These are phyloP conservation scores for Brassica hybrid DNA, from an alignment of 441 rosid genomes.

Conservation along the genomic window DNA sequence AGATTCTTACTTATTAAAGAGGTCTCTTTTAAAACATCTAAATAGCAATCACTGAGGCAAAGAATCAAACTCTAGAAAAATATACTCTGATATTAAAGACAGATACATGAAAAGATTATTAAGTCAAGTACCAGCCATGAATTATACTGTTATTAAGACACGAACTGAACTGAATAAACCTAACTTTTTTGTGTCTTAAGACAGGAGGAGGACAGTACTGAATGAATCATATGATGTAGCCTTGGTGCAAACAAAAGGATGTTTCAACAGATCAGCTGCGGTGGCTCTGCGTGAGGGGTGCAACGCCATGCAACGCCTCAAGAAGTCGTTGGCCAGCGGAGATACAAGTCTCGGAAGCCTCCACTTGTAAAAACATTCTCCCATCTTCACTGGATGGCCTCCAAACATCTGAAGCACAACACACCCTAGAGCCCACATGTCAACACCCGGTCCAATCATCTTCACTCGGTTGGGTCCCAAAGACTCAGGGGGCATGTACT, in stretches of 20 bases:
- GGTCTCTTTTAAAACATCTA: neutral
- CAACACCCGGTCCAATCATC: neutral
- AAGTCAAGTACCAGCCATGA: too few species aligned
- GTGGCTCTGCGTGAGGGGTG: neutral
- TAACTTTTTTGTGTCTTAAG: neutral
- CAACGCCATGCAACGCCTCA: neutral
- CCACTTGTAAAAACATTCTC: neutral
- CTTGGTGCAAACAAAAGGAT: neutral
- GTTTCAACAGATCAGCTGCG: neutral
- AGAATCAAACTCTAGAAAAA: too few species aligned
- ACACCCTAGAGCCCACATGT: constrained; percentile 21
- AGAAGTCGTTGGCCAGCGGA: neutral
- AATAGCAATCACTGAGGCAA: too few species aligned
- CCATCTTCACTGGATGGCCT: too few species aligned
- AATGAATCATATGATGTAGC: neutral
- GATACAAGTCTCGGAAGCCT: neutral
- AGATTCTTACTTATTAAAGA: neutral
- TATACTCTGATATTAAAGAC: too few species aligned
- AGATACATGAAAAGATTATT: too few species aligned
- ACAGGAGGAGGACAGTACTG: neutral
- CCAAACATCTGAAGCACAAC: neutral
- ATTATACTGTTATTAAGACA: too few species aligned
- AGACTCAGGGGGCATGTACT: constrained; percentile 22
- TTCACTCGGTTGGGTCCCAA: neutral
- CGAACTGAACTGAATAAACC: too few species aligned